phyloP scores from a whole-genome alignment of 768 basidiomycete species.

The Macrolepiota albuminosa region DNA sequence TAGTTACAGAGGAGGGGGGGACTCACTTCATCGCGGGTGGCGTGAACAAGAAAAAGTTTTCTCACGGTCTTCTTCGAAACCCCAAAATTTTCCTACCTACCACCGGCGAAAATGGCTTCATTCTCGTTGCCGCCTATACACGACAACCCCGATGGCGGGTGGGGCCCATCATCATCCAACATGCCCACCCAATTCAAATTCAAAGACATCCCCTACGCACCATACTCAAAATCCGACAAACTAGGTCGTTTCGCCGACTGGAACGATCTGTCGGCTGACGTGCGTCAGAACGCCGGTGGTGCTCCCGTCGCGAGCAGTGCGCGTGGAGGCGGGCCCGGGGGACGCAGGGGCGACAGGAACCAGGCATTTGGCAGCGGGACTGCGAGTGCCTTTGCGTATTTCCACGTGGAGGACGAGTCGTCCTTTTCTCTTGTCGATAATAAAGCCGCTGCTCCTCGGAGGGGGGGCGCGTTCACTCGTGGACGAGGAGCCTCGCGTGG shows the following conservation, averaged over 20 bases:
- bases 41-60: slow-evolving; percentile 22
- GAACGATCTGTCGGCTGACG: slow-evolving; percentile 74
- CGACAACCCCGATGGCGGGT: slow-evolving; percentile 91
- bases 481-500: slow-evolving; percentile 55
- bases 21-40: slow-evolving; percentile 66
- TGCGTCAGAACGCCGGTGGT: slow-evolving; percentile 51
- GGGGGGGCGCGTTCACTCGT: slow-evolving; percentile 60
- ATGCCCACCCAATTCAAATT: slow-evolving; percentile 92
- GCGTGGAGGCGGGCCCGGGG: slow-evolving; percentile 47
- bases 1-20: not conserved
- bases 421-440: slow-evolving; percentile 95
- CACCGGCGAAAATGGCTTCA: slow-evolving; percentile 50
- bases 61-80: slow-evolving; percentile 28
- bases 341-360: slow-evolving; percentile 68
- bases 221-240: slow-evolving; percentile 98
- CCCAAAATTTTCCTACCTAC: slow-evolving; percentile 23
- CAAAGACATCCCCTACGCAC: slow-evolving; percentile 98
- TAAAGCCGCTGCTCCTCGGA: slow-evolving; percentile 65
- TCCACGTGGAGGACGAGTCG: slow-evolving; percentile 97
- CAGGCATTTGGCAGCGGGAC: slow-evolving; percentile 89
- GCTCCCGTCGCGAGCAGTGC: slow-evolving; percentile 38
- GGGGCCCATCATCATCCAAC: slow-evolving; percentile 81
- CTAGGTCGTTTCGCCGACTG: slow-evolving; percentile 97
- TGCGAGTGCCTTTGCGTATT: slow-evolving; percentile 91
- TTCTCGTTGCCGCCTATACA: slow-evolving; percentile 85